phyloP scores from a whole-genome alignment of 371 early-diverging fungal species.

The Saksenaea oblongispora region DNA sequence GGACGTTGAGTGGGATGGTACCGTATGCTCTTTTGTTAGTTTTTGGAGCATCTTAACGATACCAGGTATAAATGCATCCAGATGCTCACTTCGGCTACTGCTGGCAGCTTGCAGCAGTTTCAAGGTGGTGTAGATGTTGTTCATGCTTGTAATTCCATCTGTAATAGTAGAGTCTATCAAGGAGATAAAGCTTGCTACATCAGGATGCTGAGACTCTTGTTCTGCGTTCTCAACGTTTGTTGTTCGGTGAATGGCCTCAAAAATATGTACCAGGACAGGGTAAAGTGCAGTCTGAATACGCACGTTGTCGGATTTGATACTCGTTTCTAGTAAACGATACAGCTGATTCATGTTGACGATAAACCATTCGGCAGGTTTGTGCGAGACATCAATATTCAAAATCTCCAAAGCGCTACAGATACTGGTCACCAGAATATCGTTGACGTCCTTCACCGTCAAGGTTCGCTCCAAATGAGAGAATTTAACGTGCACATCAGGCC shows the following conservation, averaged over 20 bases:
- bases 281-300: slow-evolving; percentile 64
- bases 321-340: slow-evolving; percentile 67
- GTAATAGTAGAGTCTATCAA: slow-evolving; percentile 65
- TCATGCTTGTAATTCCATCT: slow-evolving; percentile 67
- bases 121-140: slow-evolving; percentile 71
- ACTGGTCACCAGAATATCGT: slow-evolving; percentile 39
- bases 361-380: slow-evolving; percentile 69
- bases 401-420: slow-evolving; percentile 74
- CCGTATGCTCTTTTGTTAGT: slow-evolving; percentile 78
- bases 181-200: slow-evolving; percentile 57
- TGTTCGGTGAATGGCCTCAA: slow-evolving; percentile 53
- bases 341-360: slow-evolving; percentile 64
- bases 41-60: slow-evolving; percentile 83
- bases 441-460: slow-evolving; percentile 42
- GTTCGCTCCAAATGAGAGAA: slow-evolving; percentile 53
- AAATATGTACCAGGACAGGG: slow-evolving; percentile 68
- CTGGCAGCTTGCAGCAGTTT: slow-evolving; percentile 75
- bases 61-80: slow-evolving; percentile 74
- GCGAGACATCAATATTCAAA: slow-evolving; percentile 61
- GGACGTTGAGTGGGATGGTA: slow-evolving; percentile 27
- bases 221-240: slow-evolving; percentile 26
- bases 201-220: slow-evolving; percentile 45
- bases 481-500: slow-evolving; percentile 63
- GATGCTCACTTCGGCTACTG: slow-evolving; percentile 64
- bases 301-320: slow-evolving; percentile 67